Base-by-base conservation (phyloP, 768 basidiomycete genomes). In the Bullera alba region DNA sequence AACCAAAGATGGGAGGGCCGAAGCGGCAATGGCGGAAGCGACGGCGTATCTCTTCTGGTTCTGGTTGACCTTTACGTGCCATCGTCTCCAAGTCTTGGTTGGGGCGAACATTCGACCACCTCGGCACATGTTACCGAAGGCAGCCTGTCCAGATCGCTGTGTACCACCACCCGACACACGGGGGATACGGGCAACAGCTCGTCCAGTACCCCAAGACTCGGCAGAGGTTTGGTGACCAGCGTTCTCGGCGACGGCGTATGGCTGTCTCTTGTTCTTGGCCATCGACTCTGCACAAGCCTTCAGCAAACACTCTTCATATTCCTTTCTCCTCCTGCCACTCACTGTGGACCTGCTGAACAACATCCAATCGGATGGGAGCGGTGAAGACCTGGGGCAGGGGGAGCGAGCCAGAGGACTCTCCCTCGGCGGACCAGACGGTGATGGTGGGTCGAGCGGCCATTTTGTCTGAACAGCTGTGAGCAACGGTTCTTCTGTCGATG, bases 51-150 rank as follows among this genome's bases (percentile, higher is more conserved):
- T 87, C 74, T 87, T 87, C 77, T 97, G 92, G 81, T 92, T 93
- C 80, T 91, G 87, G 84, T 92, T 92, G 55, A 96, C 87, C 79
- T 96, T 99, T 79, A 97, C 87, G 78, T 99, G 95, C 95, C 95
- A 99, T 75, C 84, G 92, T 77, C 93, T 86, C 93, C 92, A 97
- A 73, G 83, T 87, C 80, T 95, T 96, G 77, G 93, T 97, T 16
- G 95, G 95, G 25, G 93, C 93, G 77, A 99, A 97, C 95, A 99
- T 97, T 73, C 95, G 90, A 79, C 95, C 95, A 72, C 95, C 93
- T 76, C 95, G 87, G 81, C 93, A 97, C 95, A 99, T 97, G 86
- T 97, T 97, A 71, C 95, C 95, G 78, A 97, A 97, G 27, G 95
- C 95, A 74, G 89, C 95, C 85, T 93, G 93, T 54, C 95, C 95